Evolutionary conservation across 495 filamentous ascomycete genomes (phyloP).

Genomic region (Neurospora discreta): DNA sequence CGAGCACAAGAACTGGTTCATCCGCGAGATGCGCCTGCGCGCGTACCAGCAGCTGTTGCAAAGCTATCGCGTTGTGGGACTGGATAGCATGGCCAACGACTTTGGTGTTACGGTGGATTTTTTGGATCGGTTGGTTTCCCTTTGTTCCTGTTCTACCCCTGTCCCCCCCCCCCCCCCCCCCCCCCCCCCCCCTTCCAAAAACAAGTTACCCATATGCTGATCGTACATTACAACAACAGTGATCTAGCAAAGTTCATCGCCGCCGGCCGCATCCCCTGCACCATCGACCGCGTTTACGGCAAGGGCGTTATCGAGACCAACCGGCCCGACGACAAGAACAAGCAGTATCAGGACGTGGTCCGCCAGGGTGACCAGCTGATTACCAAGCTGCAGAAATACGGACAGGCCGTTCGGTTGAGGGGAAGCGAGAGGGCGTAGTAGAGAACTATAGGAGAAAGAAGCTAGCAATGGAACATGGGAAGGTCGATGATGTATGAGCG

Average conservation of each 20-base stretch:
- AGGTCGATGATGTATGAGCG: slow-evolving; percentile 4
- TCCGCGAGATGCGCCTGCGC: slow-evolving; percentile 92
- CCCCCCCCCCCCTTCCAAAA: too few relatives aligned
- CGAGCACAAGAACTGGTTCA: slow-evolving; percentile 91
- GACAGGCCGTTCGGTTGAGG: slow-evolving; percentile 84
- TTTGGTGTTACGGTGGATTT: slow-evolving; percentile 96
- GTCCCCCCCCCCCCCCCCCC: too few relatives aligned
- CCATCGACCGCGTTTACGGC: slow-evolving; percentile 79
- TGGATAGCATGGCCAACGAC: slow-evolving; percentile 89
- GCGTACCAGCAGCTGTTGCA: slow-evolving; percentile 96
- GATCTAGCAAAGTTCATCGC: slow-evolving; percentile 97
- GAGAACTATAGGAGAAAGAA: background rate
- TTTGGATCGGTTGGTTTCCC: slow-evolving; percentile 64
- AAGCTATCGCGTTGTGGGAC: slow-evolving; percentile 90
- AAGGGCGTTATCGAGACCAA: slow-evolving; percentile 97
- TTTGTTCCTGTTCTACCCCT: slow-evolving; percentile 1
- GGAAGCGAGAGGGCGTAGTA: slow-evolving; percentile 79
- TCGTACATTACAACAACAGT: slow-evolving; percentile 27
- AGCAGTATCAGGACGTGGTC: slow-evolving; percentile 94
- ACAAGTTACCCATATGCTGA: background rate
- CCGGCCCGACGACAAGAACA: slow-evolving; percentile 95
- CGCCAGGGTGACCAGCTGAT: slow-evolving; percentile 95
- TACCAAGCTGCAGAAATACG: slow-evolving; percentile 98
- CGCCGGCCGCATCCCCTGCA: slow-evolving; percentile 84
- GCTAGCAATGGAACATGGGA: background rate